Evolutionary conservation across 441 rosid genomes (phyloP).

Genomic region (Oxalis stricta): DNA sequence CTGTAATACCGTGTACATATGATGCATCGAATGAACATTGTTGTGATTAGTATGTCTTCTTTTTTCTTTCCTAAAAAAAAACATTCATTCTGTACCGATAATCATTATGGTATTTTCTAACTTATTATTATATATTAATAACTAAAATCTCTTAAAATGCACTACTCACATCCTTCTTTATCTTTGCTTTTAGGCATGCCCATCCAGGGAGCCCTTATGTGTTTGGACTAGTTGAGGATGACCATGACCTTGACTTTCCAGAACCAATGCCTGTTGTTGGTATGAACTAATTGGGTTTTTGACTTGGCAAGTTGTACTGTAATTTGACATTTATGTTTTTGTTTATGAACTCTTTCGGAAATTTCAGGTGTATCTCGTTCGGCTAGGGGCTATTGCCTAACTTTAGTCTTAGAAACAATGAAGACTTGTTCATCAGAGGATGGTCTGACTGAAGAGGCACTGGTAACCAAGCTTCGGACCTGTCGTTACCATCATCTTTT

Average conservation of each 20-base stretch:
- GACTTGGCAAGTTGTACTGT: not conserved
- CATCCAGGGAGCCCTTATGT: constrained; percentile 99
- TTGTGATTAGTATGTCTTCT: too few relatives aligned
- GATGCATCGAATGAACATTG: too few relatives aligned
- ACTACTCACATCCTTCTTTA: constrained; percentile 21
- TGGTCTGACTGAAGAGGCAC: constrained; percentile 90
- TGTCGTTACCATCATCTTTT: constrained; percentile 78
- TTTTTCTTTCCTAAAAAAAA: too few relatives aligned
- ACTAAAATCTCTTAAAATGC: constrained; percentile 1
- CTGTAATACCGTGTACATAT: too few relatives aligned
- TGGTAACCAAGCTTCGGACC: constrained; percentile 87
- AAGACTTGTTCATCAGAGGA: constrained; percentile 87
- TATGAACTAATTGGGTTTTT: constrained; percentile 17
- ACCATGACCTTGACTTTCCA: constrained; percentile 97
- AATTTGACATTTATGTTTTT: not conserved
- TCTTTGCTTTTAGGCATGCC: constrained; percentile 71
- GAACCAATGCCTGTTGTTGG: constrained; percentile 98
- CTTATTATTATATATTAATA: too few relatives aligned
- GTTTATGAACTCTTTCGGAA: constrained; percentile 1
- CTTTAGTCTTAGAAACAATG: constrained; percentile 84
- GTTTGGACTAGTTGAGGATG: constrained; percentile 91
- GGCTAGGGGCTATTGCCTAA: constrained; percentile 83
- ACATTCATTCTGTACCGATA: too few relatives aligned
- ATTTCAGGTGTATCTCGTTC: constrained; percentile 74
- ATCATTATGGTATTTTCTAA: too few relatives aligned